Evolutionary conservation across 371 early-diverging fungal species (phyloP).

Genomic region (Cokeromyces recurvatus): DNA sequence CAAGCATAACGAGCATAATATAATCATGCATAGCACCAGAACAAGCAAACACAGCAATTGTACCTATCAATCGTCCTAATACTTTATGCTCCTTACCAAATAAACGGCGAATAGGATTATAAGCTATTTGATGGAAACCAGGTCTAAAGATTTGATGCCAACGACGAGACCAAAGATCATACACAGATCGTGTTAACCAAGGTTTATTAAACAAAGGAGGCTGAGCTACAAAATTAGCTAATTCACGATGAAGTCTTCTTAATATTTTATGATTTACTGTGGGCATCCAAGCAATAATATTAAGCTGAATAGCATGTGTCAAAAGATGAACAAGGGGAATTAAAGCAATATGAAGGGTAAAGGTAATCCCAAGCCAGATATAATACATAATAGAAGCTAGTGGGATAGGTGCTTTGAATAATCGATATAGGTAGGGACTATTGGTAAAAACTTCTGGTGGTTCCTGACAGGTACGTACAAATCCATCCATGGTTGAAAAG

Average conservation of each 20-base stretch:
- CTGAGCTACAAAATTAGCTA: conserved; percentile 13
- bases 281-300: conserved; percentile 5
- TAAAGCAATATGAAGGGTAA: conserved; percentile 20
- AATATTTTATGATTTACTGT: background rate
- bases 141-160: conserved; percentile 38
- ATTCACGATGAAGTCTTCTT: background rate
- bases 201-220: conserved; percentile 27
- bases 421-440: background rate
- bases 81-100: conserved; percentile 4
- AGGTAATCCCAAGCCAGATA: conserved; percentile 17
- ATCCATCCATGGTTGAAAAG: conserved; percentile 22
- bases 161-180: conserved; percentile 30
- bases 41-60: conserved; percentile 22
- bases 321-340: conserved; percentile 16
- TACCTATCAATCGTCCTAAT: conserved; percentile 15
- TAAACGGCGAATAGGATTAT: conserved; percentile 16
- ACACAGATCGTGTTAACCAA: conserved; percentile 20
- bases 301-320: conserved; percentile 4
- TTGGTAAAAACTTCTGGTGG: conserved; percentile 9
- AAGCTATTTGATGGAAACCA: conserved; percentile 23
- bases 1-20: conserved; percentile 24
- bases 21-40: conserved; percentile 40
- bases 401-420: background rate
- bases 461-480: conserved; percentile 18
- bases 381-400: conserved; percentile 10